These are phyloP conservation scores for Talaromyces islandicus DNA, from an alignment of 2,329 filamentous ascomycete species.

Conservation along the genomic window DNA sequence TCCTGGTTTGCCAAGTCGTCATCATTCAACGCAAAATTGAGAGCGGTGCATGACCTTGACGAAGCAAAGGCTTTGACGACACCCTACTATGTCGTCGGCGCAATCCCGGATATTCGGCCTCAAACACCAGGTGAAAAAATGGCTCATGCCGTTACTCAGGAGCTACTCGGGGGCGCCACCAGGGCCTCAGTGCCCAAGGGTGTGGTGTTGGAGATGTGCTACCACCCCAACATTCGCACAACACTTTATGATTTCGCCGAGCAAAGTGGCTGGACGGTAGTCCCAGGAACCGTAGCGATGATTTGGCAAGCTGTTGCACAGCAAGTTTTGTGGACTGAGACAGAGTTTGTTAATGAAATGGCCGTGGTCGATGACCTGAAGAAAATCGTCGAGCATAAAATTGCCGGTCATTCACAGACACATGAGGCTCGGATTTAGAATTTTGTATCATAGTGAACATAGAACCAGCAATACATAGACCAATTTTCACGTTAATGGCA, in stretches of 20 bases:
- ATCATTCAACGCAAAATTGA: conserved; percentile 10
- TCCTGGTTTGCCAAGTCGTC: conserved; percentile 7
- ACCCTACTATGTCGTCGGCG: conserved; percentile 16
- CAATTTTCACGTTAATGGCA: not conserved
- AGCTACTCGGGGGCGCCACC: conserved; percentile 1
- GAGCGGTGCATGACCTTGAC: conserved; percentile 10
- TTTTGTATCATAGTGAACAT: not conserved
- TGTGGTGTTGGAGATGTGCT: conserved; percentile 22
- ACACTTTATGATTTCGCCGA: conserved; percentile 12
- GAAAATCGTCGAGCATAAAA: conserved; percentile 5
- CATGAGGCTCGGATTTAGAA: not conserved
- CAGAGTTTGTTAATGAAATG: conserved; percentile 1
- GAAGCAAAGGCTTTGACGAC: conserved; percentile 5
- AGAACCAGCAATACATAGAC: not conserved
- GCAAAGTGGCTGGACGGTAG: conserved; percentile 15
- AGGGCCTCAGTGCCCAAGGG: conserved; percentile 7
- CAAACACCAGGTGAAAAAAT: conserved; percentile 13
- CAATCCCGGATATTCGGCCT: conserved; percentile 16
- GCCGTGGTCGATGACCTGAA: conserved; percentile 12
- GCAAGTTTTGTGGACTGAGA: conserved; percentile 18
- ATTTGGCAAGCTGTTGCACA: conserved; percentile 18
- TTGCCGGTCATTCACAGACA: not conserved
- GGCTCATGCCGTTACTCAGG: conserved; percentile 2
- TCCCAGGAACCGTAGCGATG: conserved; percentile 17
- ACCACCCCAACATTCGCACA: conserved; percentile 16